Evolutionary conservation across 139 green algal genomes (phyloP).

Genomic region (Coelastrella sp.): DNA sequence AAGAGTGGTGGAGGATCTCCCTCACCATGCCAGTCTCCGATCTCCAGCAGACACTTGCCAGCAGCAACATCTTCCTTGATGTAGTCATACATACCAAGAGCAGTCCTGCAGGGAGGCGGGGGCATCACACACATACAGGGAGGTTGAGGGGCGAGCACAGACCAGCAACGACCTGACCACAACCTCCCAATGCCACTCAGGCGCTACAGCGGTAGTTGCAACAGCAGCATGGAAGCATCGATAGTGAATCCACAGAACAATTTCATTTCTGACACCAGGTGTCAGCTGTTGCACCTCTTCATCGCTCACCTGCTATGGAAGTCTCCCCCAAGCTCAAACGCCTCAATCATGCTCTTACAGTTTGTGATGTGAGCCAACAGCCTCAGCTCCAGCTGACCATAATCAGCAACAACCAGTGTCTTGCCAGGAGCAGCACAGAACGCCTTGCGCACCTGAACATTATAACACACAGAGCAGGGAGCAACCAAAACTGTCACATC

Average conservation of each 20-base stretch:
- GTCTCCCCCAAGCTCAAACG: constrained; percentile 94
- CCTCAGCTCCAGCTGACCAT: constrained; percentile 98
- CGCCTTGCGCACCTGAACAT: constrained; percentile 81
- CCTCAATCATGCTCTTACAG: constrained; percentile 90
- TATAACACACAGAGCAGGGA: too few species aligned
- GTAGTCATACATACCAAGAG: constrained; percentile 96
- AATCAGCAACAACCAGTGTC: constrained; percentile 96
- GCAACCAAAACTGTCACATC: too few species aligned
- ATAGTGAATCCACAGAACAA: too few species aligned
- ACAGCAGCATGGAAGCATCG: too few species aligned
- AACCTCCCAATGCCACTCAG: too few species aligned
- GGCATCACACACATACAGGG: background rate
- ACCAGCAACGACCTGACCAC: too few species aligned
- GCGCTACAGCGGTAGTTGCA: too few species aligned
- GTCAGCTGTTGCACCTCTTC: too few species aligned
- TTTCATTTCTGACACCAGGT: background rate
- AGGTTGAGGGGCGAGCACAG: background rate
- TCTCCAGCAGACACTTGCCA: constrained; percentile 81
- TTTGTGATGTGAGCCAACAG: constrained; percentile 95
- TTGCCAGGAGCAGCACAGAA: constrained; percentile 88
- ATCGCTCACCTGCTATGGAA: constrained; percentile 91
- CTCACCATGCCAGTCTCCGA: constrained; percentile 59
- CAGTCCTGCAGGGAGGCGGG: constrained; percentile 76
- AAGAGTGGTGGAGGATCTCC: constrained; percentile 74
- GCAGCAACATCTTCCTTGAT: constrained; percentile 87